A percentile compares a stretch with the other conserved stretches of the same genome.
Conservation (phyloP, 2,329 filamentous ascomycete genomes). For the Colletotrichum musicola region DNA sequence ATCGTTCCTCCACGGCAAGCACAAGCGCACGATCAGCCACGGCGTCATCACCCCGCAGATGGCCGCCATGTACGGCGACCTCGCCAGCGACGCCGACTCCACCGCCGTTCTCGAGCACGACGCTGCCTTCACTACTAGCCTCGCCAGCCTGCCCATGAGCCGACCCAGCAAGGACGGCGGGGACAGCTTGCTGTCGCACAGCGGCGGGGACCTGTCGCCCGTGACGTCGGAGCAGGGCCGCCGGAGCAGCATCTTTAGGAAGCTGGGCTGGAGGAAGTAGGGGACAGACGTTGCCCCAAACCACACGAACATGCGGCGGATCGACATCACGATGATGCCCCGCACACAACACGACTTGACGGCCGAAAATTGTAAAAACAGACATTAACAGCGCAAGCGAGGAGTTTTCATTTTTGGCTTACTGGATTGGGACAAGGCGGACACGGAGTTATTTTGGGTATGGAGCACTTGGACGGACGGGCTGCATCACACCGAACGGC, state of each 20-base stretch:
- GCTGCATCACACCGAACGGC: neutral
- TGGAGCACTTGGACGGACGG: slow-evolving; percentile 1
- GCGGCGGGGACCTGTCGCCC: slow-evolving; percentile 42
- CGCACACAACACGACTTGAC: slow-evolving; percentile 30
- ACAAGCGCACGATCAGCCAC: slow-evolving; percentile 61
- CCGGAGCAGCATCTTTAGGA: slow-evolving; percentile 26
- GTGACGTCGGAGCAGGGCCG: slow-evolving; percentile 29
- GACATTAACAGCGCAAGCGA: slow-evolving; percentile 35
- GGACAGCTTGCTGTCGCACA: slow-evolving; percentile 52
- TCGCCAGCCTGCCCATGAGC: slow-evolving; percentile 31
- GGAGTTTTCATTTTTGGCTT: slow-evolving; percentile 27
- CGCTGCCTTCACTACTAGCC: slow-evolving; percentile 20
- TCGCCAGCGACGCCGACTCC: slow-evolving; percentile 42
- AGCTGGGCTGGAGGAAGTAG: slow-evolving; percentile 37
- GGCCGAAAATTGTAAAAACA: slow-evolving; percentile 36
- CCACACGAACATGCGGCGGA: neutral
- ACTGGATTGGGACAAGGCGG: neutral
- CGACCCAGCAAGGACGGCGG: slow-evolving; percentile 51
- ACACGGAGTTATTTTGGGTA: neutral
- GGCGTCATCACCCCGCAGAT: slow-evolving; percentile 57
- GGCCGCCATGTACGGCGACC: slow-evolving; percentile 49
- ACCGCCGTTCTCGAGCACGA: slow-evolving; percentile 27
- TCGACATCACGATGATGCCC: slow-evolving; percentile 4
- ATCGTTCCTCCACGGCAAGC: slow-evolving; percentile 59
- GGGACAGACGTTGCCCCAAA: neutral